A percentile compares a stretch with the other conserved stretches of the same genome.
Evolutionary conservation across 2,329 filamentous ascomycete genomes (phyloP).

Genomic region (Cryphonectria carpinicola): DNA sequence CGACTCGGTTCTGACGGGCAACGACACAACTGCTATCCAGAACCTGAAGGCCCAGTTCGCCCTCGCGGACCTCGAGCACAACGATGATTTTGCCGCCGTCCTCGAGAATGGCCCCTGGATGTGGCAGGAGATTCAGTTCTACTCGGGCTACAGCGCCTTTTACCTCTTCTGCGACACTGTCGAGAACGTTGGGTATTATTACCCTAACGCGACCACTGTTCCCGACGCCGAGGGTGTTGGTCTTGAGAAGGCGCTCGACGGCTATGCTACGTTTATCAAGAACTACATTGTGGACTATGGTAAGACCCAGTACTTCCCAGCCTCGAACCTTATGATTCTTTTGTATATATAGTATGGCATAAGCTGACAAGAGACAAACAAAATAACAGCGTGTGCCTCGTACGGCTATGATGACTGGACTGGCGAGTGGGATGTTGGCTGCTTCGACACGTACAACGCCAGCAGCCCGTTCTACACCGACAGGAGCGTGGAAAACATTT

Average conservation of each 20-base stretch:
- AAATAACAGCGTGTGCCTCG: constrained; percentile 39
- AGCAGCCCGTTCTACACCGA: constrained; percentile 46
- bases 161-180: constrained; percentile 54
- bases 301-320: constrained; percentile 31
- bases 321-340: background rate
- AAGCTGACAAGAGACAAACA: background rate
- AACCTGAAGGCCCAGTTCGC: constrained; percentile 55
- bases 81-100: constrained; percentile 52
- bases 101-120: constrained; percentile 60
- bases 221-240: constrained; percentile 56
- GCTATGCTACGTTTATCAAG: constrained; percentile 54
- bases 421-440: constrained; percentile 49
- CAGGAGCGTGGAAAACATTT: constrained; percentile 42
- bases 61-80: constrained; percentile 47
- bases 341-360: background rate
- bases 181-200: constrained; percentile 48
- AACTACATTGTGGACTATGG: constrained; percentile 47
- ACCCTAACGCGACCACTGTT: constrained; percentile 48
- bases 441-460: constrained; percentile 51
- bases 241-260: constrained; percentile 53
- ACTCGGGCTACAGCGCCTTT: constrained; percentile 45
- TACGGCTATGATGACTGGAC: constrained; percentile 50
- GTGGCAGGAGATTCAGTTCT: constrained; percentile 60
- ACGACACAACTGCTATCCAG: constrained; percentile 43
- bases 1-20: constrained; percentile 49